Evolutionary conservation across 2,329 filamentous ascomycete species (phyloP).

Genomic region (Verticillium klebahnii): DNA sequence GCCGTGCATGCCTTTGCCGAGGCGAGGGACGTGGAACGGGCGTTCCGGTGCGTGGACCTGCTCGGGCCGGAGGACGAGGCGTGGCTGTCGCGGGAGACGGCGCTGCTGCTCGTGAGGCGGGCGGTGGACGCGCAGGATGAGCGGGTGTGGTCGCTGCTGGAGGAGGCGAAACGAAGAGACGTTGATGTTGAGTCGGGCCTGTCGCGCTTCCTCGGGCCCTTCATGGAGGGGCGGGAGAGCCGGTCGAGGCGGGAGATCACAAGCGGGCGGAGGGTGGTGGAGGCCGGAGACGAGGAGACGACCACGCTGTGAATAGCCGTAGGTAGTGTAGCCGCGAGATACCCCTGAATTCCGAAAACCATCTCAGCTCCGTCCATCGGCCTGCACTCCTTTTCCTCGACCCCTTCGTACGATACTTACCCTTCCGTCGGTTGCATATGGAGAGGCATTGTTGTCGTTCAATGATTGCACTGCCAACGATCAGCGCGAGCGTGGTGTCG

Average conservation of each 20-base stretch:
- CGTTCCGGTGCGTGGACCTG: constrained; percentile 9
- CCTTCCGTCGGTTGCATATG: no score
- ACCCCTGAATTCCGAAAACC: no score
- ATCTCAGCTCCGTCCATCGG: no score
- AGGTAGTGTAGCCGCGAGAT: no score
- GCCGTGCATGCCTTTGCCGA: constrained; percentile 7
- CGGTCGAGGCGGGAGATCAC: background rate
- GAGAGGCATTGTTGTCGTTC: no score
- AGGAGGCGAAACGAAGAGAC: constrained; percentile 9
- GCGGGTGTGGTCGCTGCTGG: constrained; percentile 10
- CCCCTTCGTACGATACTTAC: no score
- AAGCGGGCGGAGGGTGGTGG: background rate
- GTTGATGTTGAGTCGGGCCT: constrained; percentile 10
- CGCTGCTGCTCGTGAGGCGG: constrained; percentile 8
- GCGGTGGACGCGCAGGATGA: constrained; percentile 9
- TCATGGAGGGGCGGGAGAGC: background rate
- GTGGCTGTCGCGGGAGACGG: constrained; percentile 7
- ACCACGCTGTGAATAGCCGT: background rate
- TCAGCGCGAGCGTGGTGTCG: no score
- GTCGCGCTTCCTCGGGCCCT: constrained; percentile 8
- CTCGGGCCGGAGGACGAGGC: background rate
- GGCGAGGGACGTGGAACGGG: constrained; percentile 7
- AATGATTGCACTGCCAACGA: no score
- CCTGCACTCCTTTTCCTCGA: no score
- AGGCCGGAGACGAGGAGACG: background rate